Conservation (phyloP, 257 asterid species). For the Solanum megistacrolobum region DNA sequence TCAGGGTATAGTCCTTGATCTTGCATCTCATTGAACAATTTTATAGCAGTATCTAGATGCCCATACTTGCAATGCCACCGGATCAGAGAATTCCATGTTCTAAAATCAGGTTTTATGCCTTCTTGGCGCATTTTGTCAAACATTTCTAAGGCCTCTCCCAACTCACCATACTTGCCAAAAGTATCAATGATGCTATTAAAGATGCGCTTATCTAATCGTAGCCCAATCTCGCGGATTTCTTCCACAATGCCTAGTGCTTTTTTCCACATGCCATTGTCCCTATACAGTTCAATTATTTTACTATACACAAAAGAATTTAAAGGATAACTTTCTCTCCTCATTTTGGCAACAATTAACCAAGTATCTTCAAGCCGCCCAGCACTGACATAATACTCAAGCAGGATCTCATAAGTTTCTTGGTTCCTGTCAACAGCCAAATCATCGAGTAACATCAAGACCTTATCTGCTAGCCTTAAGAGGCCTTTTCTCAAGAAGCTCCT, state of each 20-base stretch:
- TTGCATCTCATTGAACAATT: conserved; percentile 62
- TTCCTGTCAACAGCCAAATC: conserved; percentile 37
- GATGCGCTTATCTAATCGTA: conserved; percentile 49
- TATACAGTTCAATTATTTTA: conserved; percentile 65
- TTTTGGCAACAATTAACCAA: conserved; percentile 64
- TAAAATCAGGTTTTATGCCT: conserved; percentile 54
- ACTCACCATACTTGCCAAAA: conserved; percentile 69
- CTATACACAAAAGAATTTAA: conserved; percentile 69
- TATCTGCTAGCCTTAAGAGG: conserved; percentile 42
- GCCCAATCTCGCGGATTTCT: conserved; percentile 56
- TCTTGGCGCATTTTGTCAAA: conserved; percentile 63
- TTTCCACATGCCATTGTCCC: conserved; percentile 96
- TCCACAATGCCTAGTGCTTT: conserved; percentile 62
- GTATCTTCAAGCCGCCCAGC: conserved; percentile 69
- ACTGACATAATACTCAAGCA: conserved; percentile 51
- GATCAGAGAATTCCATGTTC: conserved; percentile 82
- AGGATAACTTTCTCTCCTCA: conserved; percentile 52
- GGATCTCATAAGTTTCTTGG: conserved; percentile 60
- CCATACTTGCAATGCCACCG: conserved; percentile 77
- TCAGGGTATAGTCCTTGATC: conserved; percentile 78
- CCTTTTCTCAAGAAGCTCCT: conserved; percentile 67
- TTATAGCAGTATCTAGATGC: conserved; percentile 40
- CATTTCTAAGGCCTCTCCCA: conserved; percentile 56
- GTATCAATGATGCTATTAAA: conserved; percentile 77
- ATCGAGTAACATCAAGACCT: conserved; percentile 28